phyloP scores from a whole-genome alignment of 2,329 filamentous ascomycete species.

The Aspergillus latus region DNA sequence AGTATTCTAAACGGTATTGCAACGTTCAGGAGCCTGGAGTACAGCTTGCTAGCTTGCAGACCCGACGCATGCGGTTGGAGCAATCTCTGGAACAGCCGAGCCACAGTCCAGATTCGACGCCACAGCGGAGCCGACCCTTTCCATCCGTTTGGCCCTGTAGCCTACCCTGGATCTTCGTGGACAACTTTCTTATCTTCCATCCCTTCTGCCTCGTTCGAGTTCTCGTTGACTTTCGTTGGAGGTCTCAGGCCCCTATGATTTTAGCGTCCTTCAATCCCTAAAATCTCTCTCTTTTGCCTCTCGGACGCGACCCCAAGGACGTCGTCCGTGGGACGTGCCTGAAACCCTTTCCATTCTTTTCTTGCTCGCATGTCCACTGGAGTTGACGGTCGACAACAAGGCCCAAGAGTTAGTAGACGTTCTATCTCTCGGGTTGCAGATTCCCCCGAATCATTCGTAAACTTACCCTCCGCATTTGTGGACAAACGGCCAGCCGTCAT shows the following conservation, averaged over 20 bases:
- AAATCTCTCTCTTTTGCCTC: slow-evolving; percentile 18
- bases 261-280: slow-evolving; percentile 27
- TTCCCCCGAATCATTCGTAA: slow-evolving; percentile 44
- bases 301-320: slow-evolving; percentile 13
- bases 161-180: slow-evolving; percentile 1
- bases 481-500: slow-evolving; percentile 48
- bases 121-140: slow-evolving; percentile 19
- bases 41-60: background rate
- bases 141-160: slow-evolving; percentile 12
- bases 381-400: slow-evolving; percentile 51
- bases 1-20: background rate
- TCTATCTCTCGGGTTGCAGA: slow-evolving; percentile 53
- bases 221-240: slow-evolving; percentile 26
- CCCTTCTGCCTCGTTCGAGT: slow-evolving; percentile 17
- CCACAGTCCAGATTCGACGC: slow-evolving; percentile 15
- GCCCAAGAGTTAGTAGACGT: slow-evolving; percentile 49
- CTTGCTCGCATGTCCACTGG: slow-evolving; percentile 57
- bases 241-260: slow-evolving; percentile 32
- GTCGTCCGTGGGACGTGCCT: slow-evolving; percentile 23
- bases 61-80: slow-evolving; percentile 14
- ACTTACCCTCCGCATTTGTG: slow-evolving; percentile 48
- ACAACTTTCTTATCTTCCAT: slow-evolving; percentile 23
- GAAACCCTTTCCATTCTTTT: slow-evolving; percentile 18
- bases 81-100: slow-evolving; percentile 14
- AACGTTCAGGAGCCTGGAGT: background rate